Evolutionary conservation across 176 grass and related monocot genomes (phyloP).

Genomic region (Cenchrus americanus): DNA sequence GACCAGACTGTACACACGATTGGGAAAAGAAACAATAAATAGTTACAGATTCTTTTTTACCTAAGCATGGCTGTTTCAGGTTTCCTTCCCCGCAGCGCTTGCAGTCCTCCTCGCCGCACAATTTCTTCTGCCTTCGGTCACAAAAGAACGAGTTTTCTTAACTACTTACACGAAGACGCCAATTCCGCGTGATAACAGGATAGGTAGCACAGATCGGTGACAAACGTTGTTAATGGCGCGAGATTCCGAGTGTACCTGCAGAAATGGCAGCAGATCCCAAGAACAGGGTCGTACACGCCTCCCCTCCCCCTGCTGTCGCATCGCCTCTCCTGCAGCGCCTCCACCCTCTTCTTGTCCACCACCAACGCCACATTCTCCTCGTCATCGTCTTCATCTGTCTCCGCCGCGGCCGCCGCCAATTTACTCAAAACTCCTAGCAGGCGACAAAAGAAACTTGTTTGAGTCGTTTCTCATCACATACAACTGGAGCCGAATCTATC

Average conservation of each 20-base stretch:
- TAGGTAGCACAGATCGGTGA: not conserved
- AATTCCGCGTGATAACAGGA: not conserved
- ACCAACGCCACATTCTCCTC: conserved; percentile 30
- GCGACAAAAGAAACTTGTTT: conserved; percentile 22
- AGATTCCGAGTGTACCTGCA: conserved; percentile 54
- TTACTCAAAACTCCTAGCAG: conserved; percentile 26
- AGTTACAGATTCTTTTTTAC: conserved; percentile 38
- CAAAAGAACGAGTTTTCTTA: not conserved
- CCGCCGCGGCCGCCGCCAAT: not conserved
- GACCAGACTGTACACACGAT: not conserved
- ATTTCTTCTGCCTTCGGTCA: conserved; percentile 79
- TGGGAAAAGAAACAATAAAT: not conserved
- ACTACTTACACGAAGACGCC: not conserved
- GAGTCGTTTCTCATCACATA: conserved; percentile 6
- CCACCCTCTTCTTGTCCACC: conserved; percentile 51
- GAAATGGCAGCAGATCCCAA: conserved; percentile 93
- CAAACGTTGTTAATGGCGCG: not conserved
- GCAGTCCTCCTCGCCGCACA: conserved; percentile 92
- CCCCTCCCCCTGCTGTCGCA: conserved; percentile 76
- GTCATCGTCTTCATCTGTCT: not conserved
- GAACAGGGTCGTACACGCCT: conserved; percentile 70
- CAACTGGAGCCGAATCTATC: not conserved
- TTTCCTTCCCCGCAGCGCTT: conserved; percentile 71
- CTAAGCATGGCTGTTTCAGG: conserved; percentile 65
- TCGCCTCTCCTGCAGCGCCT: conserved; percentile 52